Evolutionary conservation across 441 rosid genomes (phyloP).

Genomic region (Bocquillonia castaneifolia): DNA sequence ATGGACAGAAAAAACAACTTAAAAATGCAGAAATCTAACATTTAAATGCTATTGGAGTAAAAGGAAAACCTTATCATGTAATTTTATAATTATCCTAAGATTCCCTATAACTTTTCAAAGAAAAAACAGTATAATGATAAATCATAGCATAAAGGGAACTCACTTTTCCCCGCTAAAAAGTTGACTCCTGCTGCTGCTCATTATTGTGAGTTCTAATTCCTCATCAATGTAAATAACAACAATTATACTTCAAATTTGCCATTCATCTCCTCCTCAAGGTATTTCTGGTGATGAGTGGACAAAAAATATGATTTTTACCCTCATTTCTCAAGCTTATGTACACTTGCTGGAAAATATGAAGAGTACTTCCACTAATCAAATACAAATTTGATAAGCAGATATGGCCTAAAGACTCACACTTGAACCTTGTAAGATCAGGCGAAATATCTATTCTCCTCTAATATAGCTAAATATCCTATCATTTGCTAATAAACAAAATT

Average conservation of each 20-base stretch:
- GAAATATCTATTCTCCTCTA: neutral
- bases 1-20: neutral
- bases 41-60: neutral
- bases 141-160: slow-evolving; percentile 2
- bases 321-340: neutral
- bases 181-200: slow-evolving; percentile 9
- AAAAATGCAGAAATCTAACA: neutral
- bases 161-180: slow-evolving; percentile 10
- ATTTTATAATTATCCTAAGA: neutral
- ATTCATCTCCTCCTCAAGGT: slow-evolving; percentile 1
- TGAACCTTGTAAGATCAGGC: neutral
- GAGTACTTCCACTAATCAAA: neutral
- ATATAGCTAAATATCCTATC: neutral
- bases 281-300: neutral
- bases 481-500: neutral
- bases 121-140: neutral
- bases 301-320: neutral
- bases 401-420: neutral
- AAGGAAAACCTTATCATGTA: neutral
- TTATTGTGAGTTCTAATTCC: neutral
- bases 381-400: neutral
- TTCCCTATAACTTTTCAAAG: neutral
- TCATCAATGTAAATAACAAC: slow-evolving; percentile 12
- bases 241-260: slow-evolving; percentile 6
- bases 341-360: neutral